Evolutionary conservation across 306 rosid species (phyloP).

Genomic region (Acacia melanoxylon): DNA sequence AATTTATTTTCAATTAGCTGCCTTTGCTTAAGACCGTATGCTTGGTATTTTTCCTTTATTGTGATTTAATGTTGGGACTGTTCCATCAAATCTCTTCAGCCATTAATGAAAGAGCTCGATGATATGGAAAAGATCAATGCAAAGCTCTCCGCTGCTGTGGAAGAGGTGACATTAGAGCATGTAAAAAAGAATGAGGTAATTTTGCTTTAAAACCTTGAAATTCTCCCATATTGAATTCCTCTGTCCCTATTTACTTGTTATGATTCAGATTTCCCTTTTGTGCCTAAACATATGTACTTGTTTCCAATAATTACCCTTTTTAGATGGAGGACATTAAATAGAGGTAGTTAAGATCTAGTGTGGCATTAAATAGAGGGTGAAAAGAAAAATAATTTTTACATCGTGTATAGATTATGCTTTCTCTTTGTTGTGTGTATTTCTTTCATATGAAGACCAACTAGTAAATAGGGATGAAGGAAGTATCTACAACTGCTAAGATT

Average conservation of each 20-base stretch:
- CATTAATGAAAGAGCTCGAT: constrained; percentile 97
- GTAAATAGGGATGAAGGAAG: too few species aligned
- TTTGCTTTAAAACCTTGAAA: not conserved
- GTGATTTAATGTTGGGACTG: constrained; percentile 31
- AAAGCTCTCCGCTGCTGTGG: constrained; percentile 87
- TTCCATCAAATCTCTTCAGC: constrained; percentile 45
- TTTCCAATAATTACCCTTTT: too few species aligned
- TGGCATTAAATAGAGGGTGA: too few species aligned
- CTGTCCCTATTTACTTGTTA: too few species aligned
- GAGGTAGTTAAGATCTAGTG: too few species aligned
- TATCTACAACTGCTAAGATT: not conserved
- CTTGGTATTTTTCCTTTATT: constrained; percentile 15
- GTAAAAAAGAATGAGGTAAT: constrained; percentile 90
- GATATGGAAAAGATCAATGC: constrained; percentile 96
- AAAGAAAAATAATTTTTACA: too few species aligned
- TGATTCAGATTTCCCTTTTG: too few species aligned
- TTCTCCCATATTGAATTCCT: not conserved
- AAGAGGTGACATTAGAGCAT: constrained; percentile 95
- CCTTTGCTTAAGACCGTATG: not conserved
- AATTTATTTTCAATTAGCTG: not conserved
- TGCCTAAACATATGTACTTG: too few species aligned
- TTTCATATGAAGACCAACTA: too few species aligned
- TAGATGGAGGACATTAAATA: too few species aligned
- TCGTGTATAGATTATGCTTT: too few species aligned
- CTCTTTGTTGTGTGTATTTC: too few species aligned